These are phyloP conservation scores for Hebeloma cylindrosporum DNA, from an alignment of 768 basidiomycete genomes.

Conservation along the genomic window DNA sequence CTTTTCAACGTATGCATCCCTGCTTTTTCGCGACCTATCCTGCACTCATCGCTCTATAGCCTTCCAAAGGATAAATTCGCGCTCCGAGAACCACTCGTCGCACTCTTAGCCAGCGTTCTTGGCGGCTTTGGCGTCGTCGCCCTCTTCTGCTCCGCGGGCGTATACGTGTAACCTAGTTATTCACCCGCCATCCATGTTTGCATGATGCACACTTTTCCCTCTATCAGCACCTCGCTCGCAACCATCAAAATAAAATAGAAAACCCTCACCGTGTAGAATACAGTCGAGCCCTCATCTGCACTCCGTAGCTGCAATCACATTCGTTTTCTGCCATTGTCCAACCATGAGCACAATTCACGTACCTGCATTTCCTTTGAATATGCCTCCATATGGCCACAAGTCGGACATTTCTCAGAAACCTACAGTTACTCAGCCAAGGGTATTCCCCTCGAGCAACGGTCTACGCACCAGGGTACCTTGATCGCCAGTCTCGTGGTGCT, in stretches of 20 bases:
- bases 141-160: conserved; percentile 83
- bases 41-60: conserved; percentile 39
- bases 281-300: conserved; percentile 92
- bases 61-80: conserved; percentile 70
- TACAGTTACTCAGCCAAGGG: conserved; percentile 29
- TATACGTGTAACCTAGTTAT: conserved; percentile 79
- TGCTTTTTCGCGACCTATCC: conserved; percentile 4
- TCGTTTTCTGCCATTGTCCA: conserved; percentile 3
- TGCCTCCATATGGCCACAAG: conserved; percentile 81
- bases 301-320: conserved; percentile 62
- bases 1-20: conserved; percentile 72
- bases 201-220: conserved; percentile 65
- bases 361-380: conserved; percentile 91
- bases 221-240: conserved; percentile 11
- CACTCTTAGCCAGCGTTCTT: conserved; percentile 70
- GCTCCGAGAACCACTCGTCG: conserved; percentile 67
- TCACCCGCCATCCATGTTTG: conserved; percentile 80
- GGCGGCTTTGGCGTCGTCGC: conserved; percentile 90
- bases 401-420: conserved; percentile 89
- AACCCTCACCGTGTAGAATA: conserved; percentile 84
- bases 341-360: conserved; percentile 18
- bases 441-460: neutral
- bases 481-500: conserved; percentile 69
- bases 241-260: conserved; percentile 5
- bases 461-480: conserved; percentile 52